These are phyloP conservation scores for Phytophthora fragariaefolia DNA, from an alignment of 352 stramenopile genomes.

Conservation along the genomic window DNA sequence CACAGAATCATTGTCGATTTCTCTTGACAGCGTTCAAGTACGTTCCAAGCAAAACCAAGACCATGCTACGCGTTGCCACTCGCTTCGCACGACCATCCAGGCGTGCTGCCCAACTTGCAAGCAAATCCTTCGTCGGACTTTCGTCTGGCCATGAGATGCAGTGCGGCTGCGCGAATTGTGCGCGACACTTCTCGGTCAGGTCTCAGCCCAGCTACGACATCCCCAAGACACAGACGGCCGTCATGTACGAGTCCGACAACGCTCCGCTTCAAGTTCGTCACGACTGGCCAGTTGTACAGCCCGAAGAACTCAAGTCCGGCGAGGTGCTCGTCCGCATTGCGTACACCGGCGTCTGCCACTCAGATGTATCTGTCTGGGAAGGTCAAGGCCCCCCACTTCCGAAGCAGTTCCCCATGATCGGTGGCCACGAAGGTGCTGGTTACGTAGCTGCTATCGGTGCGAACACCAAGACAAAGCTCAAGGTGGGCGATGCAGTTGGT, in stretches of 20 bases:
- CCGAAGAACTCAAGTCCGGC: constrained; percentile 47
- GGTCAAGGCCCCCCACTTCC: constrained; percentile 41
- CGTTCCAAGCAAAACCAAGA: background rate
- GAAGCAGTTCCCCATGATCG: constrained; percentile 53
- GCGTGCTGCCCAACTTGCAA: constrained; percentile 8
- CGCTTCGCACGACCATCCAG: constrained; percentile 29
- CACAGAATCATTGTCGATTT: constrained; percentile 17
- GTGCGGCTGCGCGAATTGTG: constrained; percentile 27
- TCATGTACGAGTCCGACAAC: constrained; percentile 58
- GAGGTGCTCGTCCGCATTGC: constrained; percentile 61
- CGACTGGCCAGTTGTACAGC: constrained; percentile 58
- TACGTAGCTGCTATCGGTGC: constrained; percentile 59
- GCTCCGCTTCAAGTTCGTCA: constrained; percentile 52
- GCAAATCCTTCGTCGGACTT: constrained; percentile 28
- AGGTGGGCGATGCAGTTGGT: constrained; percentile 56
- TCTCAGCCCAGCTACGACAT: constrained; percentile 54
- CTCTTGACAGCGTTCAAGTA: background rate
- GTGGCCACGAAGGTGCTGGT: constrained; percentile 63
- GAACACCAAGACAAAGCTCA: constrained; percentile 50
- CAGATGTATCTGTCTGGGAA: constrained; percentile 54
- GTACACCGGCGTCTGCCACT: constrained; percentile 60
- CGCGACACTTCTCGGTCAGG: constrained; percentile 38
- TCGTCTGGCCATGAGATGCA: constrained; percentile 8
- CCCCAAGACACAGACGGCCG: constrained; percentile 54
- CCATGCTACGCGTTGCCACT: constrained; percentile 32